phyloP scores from a whole-genome alignment of 305 asterid genomes.

The Fraxinus nigra region DNA sequence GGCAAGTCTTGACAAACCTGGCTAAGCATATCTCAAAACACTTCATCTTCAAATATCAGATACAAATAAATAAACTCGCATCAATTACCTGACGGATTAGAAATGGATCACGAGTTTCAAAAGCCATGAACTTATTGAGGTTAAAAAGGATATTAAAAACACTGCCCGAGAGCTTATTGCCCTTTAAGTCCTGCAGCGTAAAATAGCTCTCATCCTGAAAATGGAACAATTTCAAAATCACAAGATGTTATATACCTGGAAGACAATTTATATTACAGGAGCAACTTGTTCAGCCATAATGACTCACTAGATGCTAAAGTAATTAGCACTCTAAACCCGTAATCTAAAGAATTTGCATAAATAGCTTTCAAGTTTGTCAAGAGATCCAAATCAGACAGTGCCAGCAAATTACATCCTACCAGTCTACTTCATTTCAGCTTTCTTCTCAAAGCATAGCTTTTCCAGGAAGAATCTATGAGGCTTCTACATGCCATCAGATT shows the following conservation, averaged over 20 bases:
- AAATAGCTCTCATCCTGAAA: constrained; percentile 84
- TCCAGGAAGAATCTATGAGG: neutral
- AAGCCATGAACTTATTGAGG: constrained; percentile 99
- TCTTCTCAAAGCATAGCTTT: neutral
- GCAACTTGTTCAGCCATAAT: constrained; percentile 14
- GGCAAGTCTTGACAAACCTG: constrained; percentile 11
- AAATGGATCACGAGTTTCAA: constrained; percentile 98
- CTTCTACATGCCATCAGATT: neutral
- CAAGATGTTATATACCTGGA: constrained; percentile 4
- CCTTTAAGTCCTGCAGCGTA: constrained; percentile 73
- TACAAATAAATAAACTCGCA: neutral
- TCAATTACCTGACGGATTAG: constrained; percentile 89
- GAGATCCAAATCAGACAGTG: neutral
- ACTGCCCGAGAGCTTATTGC: constrained; percentile 84
- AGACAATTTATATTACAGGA: neutral
- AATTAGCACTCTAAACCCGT: constrained; percentile 9
- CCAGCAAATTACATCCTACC: constrained; percentile 1
- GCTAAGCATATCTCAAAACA: constrained; percentile 2
- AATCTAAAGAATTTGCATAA: neutral
- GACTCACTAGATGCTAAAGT: constrained; percentile 4
- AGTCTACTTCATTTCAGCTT: neutral
- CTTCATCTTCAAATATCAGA: constrained; percentile 18
- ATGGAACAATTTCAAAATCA: constrained; percentile 25
- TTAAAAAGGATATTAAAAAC: constrained; percentile 90
- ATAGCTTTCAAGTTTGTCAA: neutral